Evolutionary conservation across 2,329 filamentous ascomycete genomes (phyloP), one percentile per base, ranked within the genome.

Genomic region (Monilinia fructigena): DNA sequence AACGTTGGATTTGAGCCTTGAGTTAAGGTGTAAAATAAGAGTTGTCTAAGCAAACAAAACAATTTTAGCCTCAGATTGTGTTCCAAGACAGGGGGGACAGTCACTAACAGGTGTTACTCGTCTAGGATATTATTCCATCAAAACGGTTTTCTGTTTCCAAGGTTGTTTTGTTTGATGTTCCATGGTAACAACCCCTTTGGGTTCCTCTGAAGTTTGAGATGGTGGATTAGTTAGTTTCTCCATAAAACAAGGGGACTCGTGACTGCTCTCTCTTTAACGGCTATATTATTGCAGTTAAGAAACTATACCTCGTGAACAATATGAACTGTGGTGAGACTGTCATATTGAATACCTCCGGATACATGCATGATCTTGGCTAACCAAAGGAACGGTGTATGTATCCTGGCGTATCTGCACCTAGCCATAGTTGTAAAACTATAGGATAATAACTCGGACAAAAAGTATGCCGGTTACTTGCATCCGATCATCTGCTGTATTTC

Each of bases 361-460:
- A 65, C 63, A 61, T 61, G 58, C 63, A 65, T 65, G n/a, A 61
- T 60, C 63, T 61, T 65, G 63, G 63, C 63, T 61, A 52, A 65
- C 63, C 55, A 65, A 54, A 65, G 63, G 23, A 54, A 45, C 35
- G 63, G 45, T 42, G 63, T 53, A 61, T 52, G 63, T 47, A 65
- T 65, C 63, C 55, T 61, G 48, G 48, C 55, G 55, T 61, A 61
- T 47, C 40, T 65, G 63, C 63, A 65, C 55, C 47, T 65, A 26
- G 55, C 63, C 63, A 65, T 47, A 47, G 23, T 65, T 45, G 63
- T 65, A 20, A 61, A 65, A 47, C 48, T 61, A 53, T 65, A 23
- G 55, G 40, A 61, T 61, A 61, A 61, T 53, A 26, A 26, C 35
- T 65, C 63, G 63, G 63, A 65, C 55, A 7, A 54, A 61, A 61